Evolutionary conservation across 179 eudicot genomes (phyloP).

Genomic region (Beta macrorhiza): DNA sequence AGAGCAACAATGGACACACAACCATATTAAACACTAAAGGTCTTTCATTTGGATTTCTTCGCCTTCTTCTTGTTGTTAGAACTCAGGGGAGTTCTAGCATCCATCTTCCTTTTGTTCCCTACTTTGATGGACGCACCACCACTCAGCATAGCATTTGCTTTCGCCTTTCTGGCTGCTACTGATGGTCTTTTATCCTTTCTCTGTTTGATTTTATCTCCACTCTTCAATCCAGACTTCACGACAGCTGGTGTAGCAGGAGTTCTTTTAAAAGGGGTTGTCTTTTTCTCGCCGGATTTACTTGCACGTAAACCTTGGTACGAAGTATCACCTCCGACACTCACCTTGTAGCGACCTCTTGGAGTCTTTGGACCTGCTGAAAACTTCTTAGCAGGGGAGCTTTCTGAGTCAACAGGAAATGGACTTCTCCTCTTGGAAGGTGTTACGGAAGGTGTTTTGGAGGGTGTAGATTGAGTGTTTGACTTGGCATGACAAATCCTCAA

Average conservation of each 20-base stretch:
- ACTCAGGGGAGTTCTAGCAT: conserved; percentile 53
- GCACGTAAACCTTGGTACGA: conserved; percentile 83
- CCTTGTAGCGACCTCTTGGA: conserved; percentile 30
- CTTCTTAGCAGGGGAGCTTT: conserved; percentile 42
- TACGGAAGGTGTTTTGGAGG: background rate
- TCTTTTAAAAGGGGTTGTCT: conserved; percentile 40
- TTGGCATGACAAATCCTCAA: conserved; percentile 66
- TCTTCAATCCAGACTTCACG: conserved; percentile 29
- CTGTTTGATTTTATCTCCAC: conserved; percentile 36
- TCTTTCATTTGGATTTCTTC: conserved; percentile 34
- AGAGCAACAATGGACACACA: background rate
- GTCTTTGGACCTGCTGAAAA: conserved; percentile 28
- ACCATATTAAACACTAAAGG: background rate
- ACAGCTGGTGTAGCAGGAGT: conserved; percentile 16
- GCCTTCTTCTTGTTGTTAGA: conserved; percentile 51
- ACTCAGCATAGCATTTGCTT: conserved; percentile 37
- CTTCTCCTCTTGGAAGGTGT: conserved; percentile 63
- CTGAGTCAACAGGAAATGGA: conserved; percentile 30
- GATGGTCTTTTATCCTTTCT: conserved; percentile 64
- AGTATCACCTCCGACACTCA: conserved; percentile 28
- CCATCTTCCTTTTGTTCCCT: conserved; percentile 67
- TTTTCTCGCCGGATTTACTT: conserved; percentile 67
- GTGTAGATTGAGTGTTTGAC: conserved; percentile 32
- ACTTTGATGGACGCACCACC: conserved; percentile 35
- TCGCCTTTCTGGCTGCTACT: conserved; percentile 80